These are phyloP conservation scores for Dalbergia oliveri DNA, from an alignment of 306 rosid species.

Conservation along the genomic window DNA sequence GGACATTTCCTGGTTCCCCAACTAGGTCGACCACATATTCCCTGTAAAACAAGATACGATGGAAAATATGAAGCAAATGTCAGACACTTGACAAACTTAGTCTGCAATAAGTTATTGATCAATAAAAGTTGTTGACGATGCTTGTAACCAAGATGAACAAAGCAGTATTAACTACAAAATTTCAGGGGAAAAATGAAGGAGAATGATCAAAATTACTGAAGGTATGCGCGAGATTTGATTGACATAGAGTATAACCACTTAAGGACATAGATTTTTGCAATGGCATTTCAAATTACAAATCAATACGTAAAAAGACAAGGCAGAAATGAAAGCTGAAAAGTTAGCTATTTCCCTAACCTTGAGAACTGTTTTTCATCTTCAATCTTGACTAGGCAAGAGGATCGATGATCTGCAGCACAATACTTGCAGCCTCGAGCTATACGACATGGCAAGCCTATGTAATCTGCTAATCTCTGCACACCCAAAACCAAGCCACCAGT, in stretches of 20 bases:
- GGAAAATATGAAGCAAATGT: conserved; percentile 16
- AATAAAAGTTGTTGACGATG: conserved; percentile 44
- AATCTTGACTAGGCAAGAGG: conserved; percentile 94
- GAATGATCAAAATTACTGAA: background rate
- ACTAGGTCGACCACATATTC: conserved; percentile 97
- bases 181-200: background rate
- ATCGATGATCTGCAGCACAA: conserved; percentile 92
- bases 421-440: conserved; percentile 97
- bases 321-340: conserved; percentile 12
- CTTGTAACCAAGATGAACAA: conserved; percentile 23
- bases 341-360: conserved; percentile 61
- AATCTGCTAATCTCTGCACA: conserved; percentile 93
- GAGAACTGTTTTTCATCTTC: conserved; percentile 68
- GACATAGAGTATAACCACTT: background rate
- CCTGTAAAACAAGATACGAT: conserved; percentile 56
- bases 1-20: conserved; percentile 96
- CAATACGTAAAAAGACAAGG: conserved; percentile 2
- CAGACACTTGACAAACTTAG: conserved; percentile 25
- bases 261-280: background rate
- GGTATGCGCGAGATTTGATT: conserved; percentile 48
- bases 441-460: conserved; percentile 97
- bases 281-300: conserved; percentile 17
- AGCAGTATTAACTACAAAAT: conserved; percentile 4
- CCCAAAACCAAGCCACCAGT: conserved; percentile 25
- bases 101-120: conserved; percentile 1